Percentiles rank a stretch among this genome's conserved stretches.
These are phyloP conservation scores for Berberis thunbergii DNA, from an alignment of 164 flowering plant genomes.

Conservation along the genomic window DNA sequence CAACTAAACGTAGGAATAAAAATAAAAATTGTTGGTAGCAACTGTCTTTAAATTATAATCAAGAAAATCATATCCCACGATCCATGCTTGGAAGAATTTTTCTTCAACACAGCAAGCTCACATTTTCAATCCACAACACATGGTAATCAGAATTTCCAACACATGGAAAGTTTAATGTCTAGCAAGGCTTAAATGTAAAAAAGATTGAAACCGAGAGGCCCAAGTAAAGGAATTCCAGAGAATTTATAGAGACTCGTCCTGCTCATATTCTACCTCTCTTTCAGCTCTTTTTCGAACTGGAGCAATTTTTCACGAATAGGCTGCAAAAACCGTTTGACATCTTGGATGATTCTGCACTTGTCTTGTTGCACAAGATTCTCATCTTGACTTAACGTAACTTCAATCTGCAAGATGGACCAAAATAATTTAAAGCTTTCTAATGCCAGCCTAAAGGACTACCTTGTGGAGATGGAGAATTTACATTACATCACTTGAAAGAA, in stretches of 20 bases:
- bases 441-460: not conserved
- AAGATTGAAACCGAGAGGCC: not conserved
- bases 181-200: too few relatives aligned
- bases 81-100: too few relatives aligned
- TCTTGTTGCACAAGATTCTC: constrained; percentile 49
- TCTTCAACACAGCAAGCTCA: too few relatives aligned
- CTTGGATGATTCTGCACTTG: constrained; percentile 37
- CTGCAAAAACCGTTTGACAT: constrained; percentile 56
- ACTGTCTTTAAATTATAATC: too few relatives aligned
- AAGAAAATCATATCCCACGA: too few relatives aligned
- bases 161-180: too few relatives aligned
- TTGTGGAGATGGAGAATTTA: too few relatives aligned
- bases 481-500: not conserved
- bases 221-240: not conserved
- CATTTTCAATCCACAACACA: too few relatives aligned
- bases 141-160: too few relatives aligned
- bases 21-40: too few relatives aligned
- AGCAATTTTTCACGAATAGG: constrained; percentile 68
- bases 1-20: too few relatives aligned
- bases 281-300: constrained; percentile 79
- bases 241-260: not conserved
- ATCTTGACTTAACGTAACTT: constrained; percentile 48
- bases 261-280: constrained; percentile 41
- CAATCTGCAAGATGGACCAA: constrained; percentile 35
- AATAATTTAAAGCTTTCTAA: not conserved